Conservation (phyloP, 208 protist genomes). For the Trypanosomatidae sp. region DNA sequence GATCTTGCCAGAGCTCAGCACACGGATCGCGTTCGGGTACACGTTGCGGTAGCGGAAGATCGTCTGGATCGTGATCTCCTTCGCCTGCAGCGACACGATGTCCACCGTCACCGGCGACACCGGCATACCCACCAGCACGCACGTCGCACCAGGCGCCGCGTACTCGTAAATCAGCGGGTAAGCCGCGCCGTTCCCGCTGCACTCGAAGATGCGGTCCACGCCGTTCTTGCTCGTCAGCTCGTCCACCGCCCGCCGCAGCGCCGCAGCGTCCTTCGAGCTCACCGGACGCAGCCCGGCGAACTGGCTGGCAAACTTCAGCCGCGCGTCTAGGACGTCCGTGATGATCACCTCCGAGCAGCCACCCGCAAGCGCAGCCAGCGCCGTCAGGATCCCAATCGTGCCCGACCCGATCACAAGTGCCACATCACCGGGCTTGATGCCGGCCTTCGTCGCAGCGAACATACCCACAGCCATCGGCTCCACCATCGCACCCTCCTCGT, state of each 20-base stretch:
- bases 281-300: constrained; percentile 39
- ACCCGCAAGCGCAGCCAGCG: constrained; percentile 39
- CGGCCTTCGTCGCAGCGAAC: constrained; percentile 53
- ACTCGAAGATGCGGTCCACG: constrained; percentile 50
- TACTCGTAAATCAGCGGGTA: constrained; percentile 39
- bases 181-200: constrained; percentile 29
- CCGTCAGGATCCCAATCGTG: constrained; percentile 57
- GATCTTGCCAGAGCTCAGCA: constrained; percentile 44
- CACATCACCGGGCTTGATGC: constrained; percentile 41
- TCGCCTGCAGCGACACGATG: constrained; percentile 39
- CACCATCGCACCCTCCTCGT: constrained; percentile 66
- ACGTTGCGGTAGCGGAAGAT: constrained; percentile 51
- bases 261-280: constrained; percentile 22
- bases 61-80: constrained; percentile 59
- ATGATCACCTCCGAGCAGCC: constrained; percentile 56
- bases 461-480: constrained; percentile 64
- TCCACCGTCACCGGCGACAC: constrained; percentile 33
- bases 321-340: constrained; percentile 28
- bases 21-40: constrained; percentile 39
- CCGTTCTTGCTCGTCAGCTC: constrained; percentile 34
- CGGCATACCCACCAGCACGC: constrained; percentile 57
- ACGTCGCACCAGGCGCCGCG: constrained; percentile 45
- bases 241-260: constrained; percentile 26
- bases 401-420: constrained; percentile 31
- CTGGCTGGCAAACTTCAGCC: constrained; percentile 29